These are phyloP conservation scores for Globomyces sp. DNA, from an alignment of 371 early-diverging fungal genomes.

Conservation along the genomic window DNA sequence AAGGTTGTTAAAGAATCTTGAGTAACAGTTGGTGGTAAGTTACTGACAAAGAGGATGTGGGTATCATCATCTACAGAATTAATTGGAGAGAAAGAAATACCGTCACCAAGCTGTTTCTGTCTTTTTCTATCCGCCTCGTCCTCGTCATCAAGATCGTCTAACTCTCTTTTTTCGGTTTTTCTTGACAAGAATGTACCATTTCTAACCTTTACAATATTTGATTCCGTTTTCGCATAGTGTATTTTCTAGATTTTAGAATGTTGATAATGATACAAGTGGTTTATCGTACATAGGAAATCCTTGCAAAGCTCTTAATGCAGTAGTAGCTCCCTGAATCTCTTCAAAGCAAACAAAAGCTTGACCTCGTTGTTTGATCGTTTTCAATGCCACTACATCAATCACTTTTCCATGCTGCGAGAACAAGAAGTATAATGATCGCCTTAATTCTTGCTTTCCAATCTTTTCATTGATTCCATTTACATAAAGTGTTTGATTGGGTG, in stretches of 20 bases:
- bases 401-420: slow-evolving; percentile 87
- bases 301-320: slow-evolving; percentile 83
- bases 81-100: neutral
- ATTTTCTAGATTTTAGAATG: slow-evolving; percentile 49
- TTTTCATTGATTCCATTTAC: slow-evolving; percentile 85
- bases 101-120: neutral
- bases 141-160: slow-evolving; percentile 21
- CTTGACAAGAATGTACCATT: slow-evolving; percentile 61
- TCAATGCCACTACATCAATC: slow-evolving; percentile 79
- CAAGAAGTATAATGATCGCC: slow-evolving; percentile 71
- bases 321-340: slow-evolving; percentile 72
- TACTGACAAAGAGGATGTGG: slow-evolving; percentile 28
- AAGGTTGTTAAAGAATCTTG: slow-evolving; percentile 33
- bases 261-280: slow-evolving; percentile 64
- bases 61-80: neutral
- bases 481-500: slow-evolving; percentile 82
- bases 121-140: slow-evolving; percentile 21
- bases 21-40: slow-evolving; percentile 33
- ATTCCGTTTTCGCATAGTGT: slow-evolving; percentile 76
- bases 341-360: slow-evolving; percentile 92
- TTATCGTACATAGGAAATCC: slow-evolving; percentile 78
- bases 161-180: slow-evolving; percentile 9
- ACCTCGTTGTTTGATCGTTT: slow-evolving; percentile 82
- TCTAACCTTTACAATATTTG: slow-evolving; percentile 71
- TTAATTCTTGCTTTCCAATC: slow-evolving; percentile 74